These are phyloP conservation scores for Aphanomyces cochlioides DNA, from an alignment of 352 stramenopile genomes.

Conservation along the genomic window DNA sequence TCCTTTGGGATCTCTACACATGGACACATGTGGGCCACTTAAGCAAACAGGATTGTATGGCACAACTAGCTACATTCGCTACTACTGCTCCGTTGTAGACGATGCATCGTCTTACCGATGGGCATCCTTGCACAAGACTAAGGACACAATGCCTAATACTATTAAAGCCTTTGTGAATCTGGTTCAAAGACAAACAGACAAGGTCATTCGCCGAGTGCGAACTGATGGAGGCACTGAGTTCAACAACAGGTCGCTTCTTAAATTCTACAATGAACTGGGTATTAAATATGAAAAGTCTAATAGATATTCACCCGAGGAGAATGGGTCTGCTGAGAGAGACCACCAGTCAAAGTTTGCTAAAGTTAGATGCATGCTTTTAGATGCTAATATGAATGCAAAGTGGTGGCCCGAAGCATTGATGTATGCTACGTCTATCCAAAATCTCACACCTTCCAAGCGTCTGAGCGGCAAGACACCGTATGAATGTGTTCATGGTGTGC, in stretches of 20 bases:
- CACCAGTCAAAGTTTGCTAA: no score
- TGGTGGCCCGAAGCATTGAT: no score
- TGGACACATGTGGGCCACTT: background rate
- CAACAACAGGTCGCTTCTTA: background rate
- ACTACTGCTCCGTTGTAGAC: background rate
- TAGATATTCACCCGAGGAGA: no score
- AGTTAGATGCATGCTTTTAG: no score
- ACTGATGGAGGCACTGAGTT: background rate
- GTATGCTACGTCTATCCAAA: no score
- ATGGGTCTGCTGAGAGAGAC: no score
- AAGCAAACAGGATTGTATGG: constrained; percentile 2
- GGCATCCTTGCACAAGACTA: no score
- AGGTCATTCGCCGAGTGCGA: background rate
- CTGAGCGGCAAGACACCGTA: no score
- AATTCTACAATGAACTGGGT: background rate
- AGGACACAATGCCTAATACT: background rate
- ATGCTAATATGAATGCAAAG: no score
- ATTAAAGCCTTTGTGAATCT: constrained; percentile 1
- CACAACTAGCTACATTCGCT: background rate
- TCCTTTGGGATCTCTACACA: background rate
- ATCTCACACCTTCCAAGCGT: no score
- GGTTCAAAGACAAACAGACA: background rate
- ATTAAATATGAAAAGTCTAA: background rate
- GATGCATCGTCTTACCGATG: no score
- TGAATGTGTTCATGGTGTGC: no score